A percentile compares a stretch with the other conserved stretches of the same genome.
Conservation (phyloP, 1,284 basidiomycete genomes). For the Malassezia furfur region DNA sequence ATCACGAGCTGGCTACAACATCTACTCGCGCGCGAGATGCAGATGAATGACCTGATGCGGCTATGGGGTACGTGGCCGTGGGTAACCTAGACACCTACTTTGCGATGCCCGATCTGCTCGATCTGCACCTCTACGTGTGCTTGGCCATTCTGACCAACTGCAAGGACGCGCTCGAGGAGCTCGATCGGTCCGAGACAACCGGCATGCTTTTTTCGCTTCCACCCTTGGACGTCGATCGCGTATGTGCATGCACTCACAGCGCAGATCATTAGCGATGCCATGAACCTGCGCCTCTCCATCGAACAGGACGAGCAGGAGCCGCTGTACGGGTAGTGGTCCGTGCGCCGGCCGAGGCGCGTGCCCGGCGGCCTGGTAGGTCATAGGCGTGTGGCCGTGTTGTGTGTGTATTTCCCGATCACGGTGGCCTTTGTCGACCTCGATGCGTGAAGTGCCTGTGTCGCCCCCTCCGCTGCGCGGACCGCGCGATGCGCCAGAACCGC, state of each 20-base stretch:
- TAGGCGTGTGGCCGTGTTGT: background rate
- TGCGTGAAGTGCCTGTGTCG: background rate
- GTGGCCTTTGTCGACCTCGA: background rate
- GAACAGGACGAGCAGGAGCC: constrained; percentile 21
- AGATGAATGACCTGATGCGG: constrained; percentile 43
- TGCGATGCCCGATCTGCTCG: constrained; percentile 39
- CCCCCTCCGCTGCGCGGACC: background rate
- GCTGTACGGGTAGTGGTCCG: constrained; percentile 9
- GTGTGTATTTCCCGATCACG: background rate
- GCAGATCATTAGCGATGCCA: constrained; percentile 44
- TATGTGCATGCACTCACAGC: constrained; percentile 13
- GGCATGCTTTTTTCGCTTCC: constrained; percentile 47
- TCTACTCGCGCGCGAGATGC: constrained; percentile 42
- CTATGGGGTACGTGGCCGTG: constrained; percentile 31
- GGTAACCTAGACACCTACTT: constrained; percentile 41
- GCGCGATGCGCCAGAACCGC: background rate
- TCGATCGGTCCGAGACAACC: constrained; percentile 45
- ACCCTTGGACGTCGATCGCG: constrained; percentile 40
- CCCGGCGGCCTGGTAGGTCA: background rate
- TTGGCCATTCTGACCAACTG: constrained; percentile 47
- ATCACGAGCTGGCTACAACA: constrained; percentile 45
- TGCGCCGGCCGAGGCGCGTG: background rate
- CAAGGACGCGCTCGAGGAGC: constrained; percentile 47
- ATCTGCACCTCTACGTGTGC: constrained; percentile 48
- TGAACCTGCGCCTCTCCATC: constrained; percentile 41